Base-by-base conservation (phyloP, 208 protist species). In the Polymyxa betae region DNA sequence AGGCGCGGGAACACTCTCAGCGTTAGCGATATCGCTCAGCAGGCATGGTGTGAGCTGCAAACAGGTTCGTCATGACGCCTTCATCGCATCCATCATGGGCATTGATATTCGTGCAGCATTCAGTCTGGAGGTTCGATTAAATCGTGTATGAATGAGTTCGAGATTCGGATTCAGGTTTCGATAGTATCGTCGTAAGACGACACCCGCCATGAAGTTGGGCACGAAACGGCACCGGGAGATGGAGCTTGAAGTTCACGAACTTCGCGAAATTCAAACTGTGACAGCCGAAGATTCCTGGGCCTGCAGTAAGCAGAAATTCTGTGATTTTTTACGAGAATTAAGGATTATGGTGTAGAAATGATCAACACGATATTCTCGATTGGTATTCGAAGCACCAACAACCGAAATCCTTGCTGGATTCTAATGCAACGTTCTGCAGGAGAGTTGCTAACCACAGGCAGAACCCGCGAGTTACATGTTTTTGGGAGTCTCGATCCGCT, bases 21-120 rank as follows among this genome's bases (percentile, higher is more conserved):
- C 35, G 72, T 82, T 35, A 82, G 35, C 35, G 72, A 82, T 82
- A 43, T 82, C 72, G 5, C 72, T 20, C 16, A 5, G 16, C 72
- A 82, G 72, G 72, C n/a, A 12, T 82, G 72, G 72, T 82, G 72
- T 43, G 72, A 82, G n/a, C 5, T 82, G 72, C 72, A 82, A n/a
- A 82, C 72, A 82, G 72, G 72, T 82, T 35, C 72, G 5, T 45
- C 10, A 35, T 45, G 16, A 35, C 40, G 16, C n/a, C 16, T 35
- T 43, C 35, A 5, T 5, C 5, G 16, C 35, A 43, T 20, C n/a
- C 16, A 20, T 5, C n/a, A 43, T 43, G 16, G 35, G 72, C 35
- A 5, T 35, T 82, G 35, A 82, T 16, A 82, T 82, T 20, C 12
- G 5, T 35, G 35, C 72, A 82, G 72, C 72, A n/a, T 82, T 82